phyloP scores from a whole-genome alignment of 176 grass and related monocot species.

The Luzula sylvatica region DNA sequence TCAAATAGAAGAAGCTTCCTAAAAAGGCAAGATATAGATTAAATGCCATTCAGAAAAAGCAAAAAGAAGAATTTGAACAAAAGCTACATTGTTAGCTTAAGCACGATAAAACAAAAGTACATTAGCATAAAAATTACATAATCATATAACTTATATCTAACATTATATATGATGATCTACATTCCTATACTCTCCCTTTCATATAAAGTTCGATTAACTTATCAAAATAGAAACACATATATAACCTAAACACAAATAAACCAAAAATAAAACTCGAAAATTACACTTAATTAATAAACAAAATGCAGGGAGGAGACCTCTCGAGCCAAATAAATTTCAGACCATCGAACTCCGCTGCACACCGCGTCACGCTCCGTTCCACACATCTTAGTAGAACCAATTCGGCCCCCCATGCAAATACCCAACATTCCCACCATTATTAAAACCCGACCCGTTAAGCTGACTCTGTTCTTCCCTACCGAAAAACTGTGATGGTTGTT shows the following conservation, averaged over 20 bases:
- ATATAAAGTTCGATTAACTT: too few relatives aligned
- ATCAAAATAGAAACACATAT: neutral
- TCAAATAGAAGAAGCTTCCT: too few relatives aligned
- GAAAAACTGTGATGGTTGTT: slow-evolving; percentile 1
- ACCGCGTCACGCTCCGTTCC: neutral
- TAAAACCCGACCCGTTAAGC: slow-evolving; percentile 13
- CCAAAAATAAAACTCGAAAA: slow-evolving; percentile 10
- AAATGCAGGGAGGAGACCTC: slow-evolving; percentile 20
- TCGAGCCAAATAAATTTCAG: slow-evolving; percentile 5
- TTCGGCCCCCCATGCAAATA: neutral
- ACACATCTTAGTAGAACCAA: neutral
- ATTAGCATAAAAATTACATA: too few relatives aligned
- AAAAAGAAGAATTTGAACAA: too few relatives aligned
- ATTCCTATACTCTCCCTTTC: too few relatives aligned
- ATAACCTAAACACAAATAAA: slow-evolving; percentile 15
- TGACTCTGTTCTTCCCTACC: neutral
- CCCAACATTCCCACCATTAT: neutral
- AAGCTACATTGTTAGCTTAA: too few relatives aligned
- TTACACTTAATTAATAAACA: slow-evolving; percentile 11
- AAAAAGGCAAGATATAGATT: too few relatives aligned
- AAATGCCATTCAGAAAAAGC: too few relatives aligned
- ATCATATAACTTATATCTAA: too few relatives aligned
- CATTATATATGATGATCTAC: too few relatives aligned
- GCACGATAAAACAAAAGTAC: too few relatives aligned
- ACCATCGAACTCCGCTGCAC: slow-evolving; percentile 20